Evolutionary conservation across 495 filamentous ascomycete genomes (phyloP), one percentile per base, ranked within the genome.

Genomic region (Thermochaetoides thermophila): DNA sequence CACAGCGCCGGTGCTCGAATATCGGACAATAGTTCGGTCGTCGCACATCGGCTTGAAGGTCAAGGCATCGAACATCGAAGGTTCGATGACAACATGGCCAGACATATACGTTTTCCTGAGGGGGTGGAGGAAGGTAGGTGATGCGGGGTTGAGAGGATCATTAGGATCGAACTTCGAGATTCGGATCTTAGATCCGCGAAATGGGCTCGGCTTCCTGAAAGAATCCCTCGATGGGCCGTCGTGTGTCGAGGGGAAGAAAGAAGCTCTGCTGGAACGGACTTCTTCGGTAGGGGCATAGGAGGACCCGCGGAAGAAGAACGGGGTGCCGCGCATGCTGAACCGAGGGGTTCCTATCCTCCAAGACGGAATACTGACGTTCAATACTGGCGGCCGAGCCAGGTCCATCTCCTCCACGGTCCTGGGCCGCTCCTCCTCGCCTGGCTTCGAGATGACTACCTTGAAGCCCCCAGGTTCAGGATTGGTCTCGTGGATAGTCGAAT

Each of bases 321-420:
- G 77, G 28, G 76, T 89, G 6, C 84, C 82, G 38, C 72, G 69
- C 13, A 71, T 56, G 40, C 77, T 87, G 52, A 93, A 94, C 28
- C 74, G 73, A 7, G 85, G 80, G 3, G 80, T 78, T 3, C 84
- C 85, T 34, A 96, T 63, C 34, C 76, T 74, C 61, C 91, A 91
- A 40, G 82, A 76, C 25, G 89, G 85, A 35, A 95, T 91, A 6
- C 79, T 70, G 22, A 87, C 68, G 41, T 92, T 74, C 29, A 94
- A 53, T 24, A 76, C 56, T 12, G 74, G 74, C 24, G 66, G 52
- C 46, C 52, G 39, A 56, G 46, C 40, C 29, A 43, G 27, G 25
- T 56, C 50, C 25, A 62, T 32, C 17, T 73, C 68, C 42, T 80
- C 74, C n/a, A 72, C 62, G 11, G 80, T 78, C 46, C 73, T 81